Percentiles rank a stretch among this genome's conserved stretches.
Evolutionary conservation across 768 basidiomycete species (phyloP).

Genomic region (Grammothele lineata): DNA sequence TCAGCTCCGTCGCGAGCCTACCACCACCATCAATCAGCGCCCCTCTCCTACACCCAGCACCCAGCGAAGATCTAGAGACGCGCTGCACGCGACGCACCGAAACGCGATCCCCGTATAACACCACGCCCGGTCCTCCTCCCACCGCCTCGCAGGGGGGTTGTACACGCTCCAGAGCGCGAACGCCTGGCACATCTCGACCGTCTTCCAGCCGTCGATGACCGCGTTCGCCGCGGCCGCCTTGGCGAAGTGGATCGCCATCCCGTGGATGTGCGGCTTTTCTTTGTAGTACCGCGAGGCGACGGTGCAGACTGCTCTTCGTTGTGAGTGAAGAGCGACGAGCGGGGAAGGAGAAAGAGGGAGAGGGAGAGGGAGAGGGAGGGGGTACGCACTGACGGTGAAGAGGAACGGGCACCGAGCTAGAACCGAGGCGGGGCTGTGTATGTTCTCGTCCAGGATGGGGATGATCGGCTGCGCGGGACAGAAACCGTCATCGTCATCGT

Average conservation of each 20-base stretch:
- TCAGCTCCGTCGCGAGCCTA: conserved; percentile 71
- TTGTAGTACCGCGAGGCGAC: conserved; percentile 64
- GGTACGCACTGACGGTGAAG: conserved; percentile 50
- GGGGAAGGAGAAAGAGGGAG: conserved; percentile 8
- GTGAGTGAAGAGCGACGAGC: no score
- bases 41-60: no score
- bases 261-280: conserved; percentile 50
- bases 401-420: conserved; percentile 55
- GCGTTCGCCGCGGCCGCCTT: conserved; percentile 56
- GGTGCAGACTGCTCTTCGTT: conserved; percentile 61
- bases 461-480: conserved; percentile 45
- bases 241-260: conserved; percentile 57
- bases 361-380: conserved; percentile 19
- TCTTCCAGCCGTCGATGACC: conserved; percentile 56
- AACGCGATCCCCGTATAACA: conserved; percentile 69
- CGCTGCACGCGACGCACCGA: conserved; percentile 33
- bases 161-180: conserved; percentile 66
- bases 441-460: conserved; percentile 51
- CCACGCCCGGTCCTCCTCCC: conserved; percentile 72
- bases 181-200: conserved; percentile 77
- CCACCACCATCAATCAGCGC: no score
- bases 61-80: not conserved
- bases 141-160: conserved; percentile 55
- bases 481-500: not conserved
- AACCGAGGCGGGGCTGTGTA: conserved; percentile 50